Base-by-base conservation (phyloP, 176 grass and related monocot species). In the Ampelocalamus luodianensis region DNA sequence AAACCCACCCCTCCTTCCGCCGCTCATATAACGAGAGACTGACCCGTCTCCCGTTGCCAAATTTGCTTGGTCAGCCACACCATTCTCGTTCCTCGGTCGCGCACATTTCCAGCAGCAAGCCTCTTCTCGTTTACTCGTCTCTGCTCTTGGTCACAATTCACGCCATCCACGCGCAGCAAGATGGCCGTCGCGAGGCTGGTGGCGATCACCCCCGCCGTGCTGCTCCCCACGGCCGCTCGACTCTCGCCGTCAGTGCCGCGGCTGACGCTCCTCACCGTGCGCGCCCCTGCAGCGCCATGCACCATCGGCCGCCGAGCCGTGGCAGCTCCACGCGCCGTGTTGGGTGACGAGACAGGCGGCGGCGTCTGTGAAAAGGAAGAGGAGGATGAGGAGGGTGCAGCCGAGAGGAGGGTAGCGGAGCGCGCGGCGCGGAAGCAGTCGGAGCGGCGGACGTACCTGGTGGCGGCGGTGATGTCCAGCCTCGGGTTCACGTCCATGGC, bases 401-500 rank as follows among this genome's bases (percentile, higher is more conserved):
- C 29, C 29, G 23, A 10, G 69, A 17, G 3, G 63, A 55, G 65
- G 42, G 63, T 71, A 49, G 77, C 77, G 34, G 86, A 84, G 56
- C 87, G 64, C 83, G 76, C 66, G 51, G 87, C 85, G 24, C 72
- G 85, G 79, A 93, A 97, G 89, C 76, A 58, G 80, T 86, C 89
- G 29, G 94, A 97, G 94, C 71, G 94, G 76, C 74, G 90, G 78
- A 92, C 91, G 18, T 97, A 97, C 69, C 89, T 97, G 54, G 74
- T 88, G 29, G 94, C 91, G 18, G 94, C 94, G 29, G 85, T 97
- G 43, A 92, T 97, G 94, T 97, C 94, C 37, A 97, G 89, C 82
- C 72, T 97, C 62, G 94, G 94, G 17, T 86, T 97, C 89, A 97
- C 94, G 27, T 93, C 91, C 85, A 92, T 97, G 91, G 89, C 94